phyloP scores from a whole-genome alignment of 352 stramenopile genomes.

The Phytopythium cucurbitacearum region DNA sequence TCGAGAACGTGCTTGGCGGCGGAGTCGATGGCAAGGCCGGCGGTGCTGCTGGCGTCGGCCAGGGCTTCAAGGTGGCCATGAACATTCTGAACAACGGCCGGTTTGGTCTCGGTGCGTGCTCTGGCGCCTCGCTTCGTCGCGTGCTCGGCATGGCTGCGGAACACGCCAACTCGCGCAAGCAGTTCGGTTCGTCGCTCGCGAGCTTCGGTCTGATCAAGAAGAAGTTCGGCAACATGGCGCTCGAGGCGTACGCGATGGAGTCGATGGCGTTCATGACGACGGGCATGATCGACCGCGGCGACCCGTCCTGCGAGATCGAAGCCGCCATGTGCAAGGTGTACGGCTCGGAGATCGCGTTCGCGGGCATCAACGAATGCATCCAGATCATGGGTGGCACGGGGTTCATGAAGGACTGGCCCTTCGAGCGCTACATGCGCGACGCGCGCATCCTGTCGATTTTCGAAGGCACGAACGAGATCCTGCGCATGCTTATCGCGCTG shows the following conservation, averaged over 20 bases:
- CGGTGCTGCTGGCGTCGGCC: slow-evolving; percentile 66
- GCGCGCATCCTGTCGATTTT: slow-evolving; percentile 90
- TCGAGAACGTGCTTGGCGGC: slow-evolving; percentile 87
- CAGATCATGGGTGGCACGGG: slow-evolving; percentile 87
- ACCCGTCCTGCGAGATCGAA: slow-evolving; percentile 85
- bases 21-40: slow-evolving; percentile 71
- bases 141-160: slow-evolving; percentile 62
- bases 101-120: slow-evolving; percentile 76
- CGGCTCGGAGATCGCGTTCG: slow-evolving; percentile 78
- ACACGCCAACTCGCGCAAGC: slow-evolving; percentile 75
- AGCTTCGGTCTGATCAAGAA: slow-evolving; percentile 87
- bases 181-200: slow-evolving; percentile 71
- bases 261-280: slow-evolving; percentile 90
- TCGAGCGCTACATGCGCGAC: slow-evolving; percentile 90
- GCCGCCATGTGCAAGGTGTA: slow-evolving; percentile 89
- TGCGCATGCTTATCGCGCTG: slow-evolving; percentile 90
- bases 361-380: slow-evolving; percentile 85
- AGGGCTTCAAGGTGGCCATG: slow-evolving; percentile 93
- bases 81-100: slow-evolving; percentile 93
- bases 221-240: slow-evolving; percentile 81
- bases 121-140: slow-evolving; percentile 63
- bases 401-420: slow-evolving; percentile 91
- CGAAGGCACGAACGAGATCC: slow-evolving; percentile 90
- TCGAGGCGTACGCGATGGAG: slow-evolving; percentile 84
- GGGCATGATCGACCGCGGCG: slow-evolving; percentile 84